A percentile compares a stretch with the other conserved stretches of the same genome.
phyloP scores from a whole-genome alignment of 1,284 basidiomycete species.

The Sanghuangporus weigelae region DNA sequence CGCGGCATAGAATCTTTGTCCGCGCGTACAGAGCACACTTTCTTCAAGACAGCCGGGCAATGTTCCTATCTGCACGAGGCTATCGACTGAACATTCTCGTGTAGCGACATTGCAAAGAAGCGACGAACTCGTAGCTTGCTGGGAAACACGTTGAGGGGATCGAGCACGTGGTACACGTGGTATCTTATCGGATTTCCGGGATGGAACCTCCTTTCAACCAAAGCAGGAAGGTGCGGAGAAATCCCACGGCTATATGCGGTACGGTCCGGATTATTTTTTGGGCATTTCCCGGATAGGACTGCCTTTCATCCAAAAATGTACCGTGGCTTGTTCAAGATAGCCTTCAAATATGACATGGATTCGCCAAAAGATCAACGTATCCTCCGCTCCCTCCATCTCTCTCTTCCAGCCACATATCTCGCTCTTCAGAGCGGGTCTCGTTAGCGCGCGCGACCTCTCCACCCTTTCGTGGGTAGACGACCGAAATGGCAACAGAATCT shows the following conservation, averaged over 20 bases:
- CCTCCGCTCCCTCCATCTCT: neutral
- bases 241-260: neutral
- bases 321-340: slow-evolving; percentile 1
- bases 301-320: too few relatives aligned
- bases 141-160: neutral
- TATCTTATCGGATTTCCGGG: neutral
- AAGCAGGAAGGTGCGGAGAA: neutral
- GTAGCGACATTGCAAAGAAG: neutral
- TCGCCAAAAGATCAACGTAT: slow-evolving; percentile 1
- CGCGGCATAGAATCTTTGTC: neutral
- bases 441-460: neutral
- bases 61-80: neutral
- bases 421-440: neutral
- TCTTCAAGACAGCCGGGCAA: neutral
- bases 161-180: neutral
- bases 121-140: neutral
- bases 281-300: too few relatives aligned
- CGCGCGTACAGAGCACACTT: neutral
- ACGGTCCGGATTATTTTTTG: neutral
- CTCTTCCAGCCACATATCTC: neutral
- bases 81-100: too few relatives aligned
- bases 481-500: slow-evolving; percentile 9
- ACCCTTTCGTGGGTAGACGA: neutral
- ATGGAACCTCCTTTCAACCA: neutral
- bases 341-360: slow-evolving; percentile 16